phyloP scores from a whole-genome alignment of 75 land plant genomes.

The Isoetes taiwanensis region DNA sequence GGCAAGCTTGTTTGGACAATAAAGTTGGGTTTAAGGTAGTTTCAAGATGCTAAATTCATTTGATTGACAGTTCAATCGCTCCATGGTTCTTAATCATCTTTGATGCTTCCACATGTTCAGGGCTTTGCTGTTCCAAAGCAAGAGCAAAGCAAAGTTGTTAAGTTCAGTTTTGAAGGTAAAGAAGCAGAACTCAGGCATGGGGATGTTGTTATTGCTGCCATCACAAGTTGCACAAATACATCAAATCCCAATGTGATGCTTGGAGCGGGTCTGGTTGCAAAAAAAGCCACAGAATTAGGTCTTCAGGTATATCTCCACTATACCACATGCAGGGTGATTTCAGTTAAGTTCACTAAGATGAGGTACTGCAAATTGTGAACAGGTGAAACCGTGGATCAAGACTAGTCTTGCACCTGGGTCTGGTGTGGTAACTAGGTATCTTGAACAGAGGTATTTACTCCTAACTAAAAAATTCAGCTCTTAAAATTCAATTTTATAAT shows the following conservation, averaged over 20 bases:
- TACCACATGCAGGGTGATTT: too few species aligned
- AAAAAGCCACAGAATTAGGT: constrained; percentile 79
- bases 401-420: constrained; percentile 96
- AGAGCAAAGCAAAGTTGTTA: constrained; percentile 45
- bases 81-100: too few species aligned
- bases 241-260: constrained; percentile 99
- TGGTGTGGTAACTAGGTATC: constrained; percentile 74
- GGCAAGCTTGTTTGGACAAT: constrained; percentile 75
- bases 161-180: constrained; percentile 64
- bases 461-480: too few species aligned
- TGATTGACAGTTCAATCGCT: too few species aligned
- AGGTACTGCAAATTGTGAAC: constrained; percentile 2
- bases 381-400: constrained; percentile 88
- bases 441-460: constrained; percentile 41
- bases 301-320: constrained; percentile 59
- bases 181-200: constrained; percentile 88
- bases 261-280: constrained; percentile 93
- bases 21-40: constrained; percentile 80
- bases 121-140: constrained; percentile 91
- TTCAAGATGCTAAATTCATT: too few species aligned
- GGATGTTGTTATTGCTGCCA: constrained; percentile 90
- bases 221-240: constrained; percentile 94
- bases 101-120: constrained; percentile 26
- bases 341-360: too few species aligned
- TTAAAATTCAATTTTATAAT: neutral